Evolutionary conservation across 2,329 filamentous ascomycete genomes (phyloP).

Genomic region (Claviceps monticola): DNA sequence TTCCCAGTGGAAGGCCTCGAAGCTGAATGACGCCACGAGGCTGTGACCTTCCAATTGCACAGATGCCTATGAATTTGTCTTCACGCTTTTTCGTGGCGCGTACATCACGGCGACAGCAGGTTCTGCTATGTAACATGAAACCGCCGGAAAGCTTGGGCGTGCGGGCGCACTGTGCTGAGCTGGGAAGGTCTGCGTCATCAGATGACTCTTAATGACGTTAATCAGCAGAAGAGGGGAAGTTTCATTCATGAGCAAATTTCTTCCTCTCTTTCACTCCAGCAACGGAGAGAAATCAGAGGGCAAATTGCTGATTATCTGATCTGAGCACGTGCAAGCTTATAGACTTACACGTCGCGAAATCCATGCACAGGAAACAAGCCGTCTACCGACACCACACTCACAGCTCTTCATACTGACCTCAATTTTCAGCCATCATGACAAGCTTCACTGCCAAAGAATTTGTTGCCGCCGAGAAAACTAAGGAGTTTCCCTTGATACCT

Average conservation of each 20-base stretch:
- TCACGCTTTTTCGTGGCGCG: background rate
- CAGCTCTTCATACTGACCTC: background rate
- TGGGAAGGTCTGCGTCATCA: too few relatives aligned
- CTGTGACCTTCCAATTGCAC: background rate
- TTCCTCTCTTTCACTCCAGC: background rate
- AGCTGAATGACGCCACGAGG: background rate
- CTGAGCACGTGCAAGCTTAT: background rate
- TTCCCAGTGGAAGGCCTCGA: background rate
- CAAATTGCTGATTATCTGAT: background rate
- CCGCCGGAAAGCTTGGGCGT: too few relatives aligned
- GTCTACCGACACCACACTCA: background rate
- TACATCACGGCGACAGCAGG: too few relatives aligned
- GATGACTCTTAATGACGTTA: too few relatives aligned
- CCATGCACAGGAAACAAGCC: background rate
- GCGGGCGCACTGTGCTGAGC: too few relatives aligned
- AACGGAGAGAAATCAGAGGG: background rate
- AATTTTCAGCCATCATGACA: background rate
- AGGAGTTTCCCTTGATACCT: background rate
- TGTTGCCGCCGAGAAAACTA: background rate
- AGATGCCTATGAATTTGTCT: background rate
- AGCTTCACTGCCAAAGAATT: background rate
- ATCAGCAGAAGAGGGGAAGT: background rate
- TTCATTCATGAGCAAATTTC: too few relatives aligned
- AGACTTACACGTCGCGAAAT: background rate
- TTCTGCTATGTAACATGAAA: too few relatives aligned